Percentiles rank a stretch among this genome's conserved stretches.
Evolutionary conservation across 192 early-diverging fungal species (phyloP).

Genomic region (Phycomyces nitens): DNA sequence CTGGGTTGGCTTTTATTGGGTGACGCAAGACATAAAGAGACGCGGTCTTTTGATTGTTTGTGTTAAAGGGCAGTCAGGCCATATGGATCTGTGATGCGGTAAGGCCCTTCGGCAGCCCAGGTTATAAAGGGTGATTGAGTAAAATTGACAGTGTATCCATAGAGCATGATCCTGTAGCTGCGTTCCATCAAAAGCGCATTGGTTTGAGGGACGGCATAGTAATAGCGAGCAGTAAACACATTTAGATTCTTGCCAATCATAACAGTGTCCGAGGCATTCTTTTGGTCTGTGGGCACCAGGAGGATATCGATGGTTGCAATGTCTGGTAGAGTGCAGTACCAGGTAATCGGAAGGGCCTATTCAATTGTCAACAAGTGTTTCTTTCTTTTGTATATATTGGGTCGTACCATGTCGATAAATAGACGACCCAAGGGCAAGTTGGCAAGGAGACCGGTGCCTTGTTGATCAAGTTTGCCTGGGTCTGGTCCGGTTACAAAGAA

Average conservation of each 20-base stretch:
- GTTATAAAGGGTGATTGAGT: not conserved
- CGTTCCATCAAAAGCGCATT: not conserved
- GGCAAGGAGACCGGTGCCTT: not conserved
- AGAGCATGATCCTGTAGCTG: not conserved
- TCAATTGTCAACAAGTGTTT: not conserved
- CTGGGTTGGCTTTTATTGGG: no score
- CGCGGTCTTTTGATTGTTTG: not conserved
- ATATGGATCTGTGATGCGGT: not conserved
- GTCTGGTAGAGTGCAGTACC: slow-evolving; percentile 8
- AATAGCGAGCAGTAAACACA: slow-evolving; percentile 16
- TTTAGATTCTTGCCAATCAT: slow-evolving; percentile 4
- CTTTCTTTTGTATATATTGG: no score
- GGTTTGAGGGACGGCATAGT: slow-evolving; percentile 7
- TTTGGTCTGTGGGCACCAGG: slow-evolving; percentile 2
- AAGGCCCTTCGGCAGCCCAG: slow-evolving; percentile 6
- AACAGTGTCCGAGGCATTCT: not conserved
- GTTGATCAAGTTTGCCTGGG: slow-evolving; percentile 2
- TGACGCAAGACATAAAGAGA: no score
- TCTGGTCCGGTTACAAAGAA: slow-evolving; percentile 22
- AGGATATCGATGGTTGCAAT: slow-evolving; percentile 7
- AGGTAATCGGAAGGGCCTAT: slow-evolving; percentile 20
- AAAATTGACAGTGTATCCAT: not conserved
- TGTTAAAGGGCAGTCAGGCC: not conserved
- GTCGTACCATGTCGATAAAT: slow-evolving; percentile 15
- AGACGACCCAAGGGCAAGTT: slow-evolving; percentile 11